These are phyloP conservation scores for Eucalyptus pauciflora DNA, from an alignment of 345 rosid species.

Conservation along the genomic window DNA sequence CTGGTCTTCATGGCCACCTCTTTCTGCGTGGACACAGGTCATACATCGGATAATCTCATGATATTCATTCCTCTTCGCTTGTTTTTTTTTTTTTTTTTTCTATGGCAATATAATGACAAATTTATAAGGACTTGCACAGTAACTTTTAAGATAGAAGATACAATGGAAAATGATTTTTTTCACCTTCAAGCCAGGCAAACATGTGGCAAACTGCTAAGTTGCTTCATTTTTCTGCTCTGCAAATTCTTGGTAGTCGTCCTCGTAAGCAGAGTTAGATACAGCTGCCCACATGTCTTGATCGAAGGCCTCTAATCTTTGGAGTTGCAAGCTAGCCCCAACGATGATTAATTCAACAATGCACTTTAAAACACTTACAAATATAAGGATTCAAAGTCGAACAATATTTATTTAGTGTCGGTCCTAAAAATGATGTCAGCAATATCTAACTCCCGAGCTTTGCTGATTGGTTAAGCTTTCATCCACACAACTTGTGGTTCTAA, in stretches of 20 bases:
- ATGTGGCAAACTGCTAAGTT: not conserved
- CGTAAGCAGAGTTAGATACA: not conserved
- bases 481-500: not conserved
- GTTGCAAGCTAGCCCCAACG: not conserved
- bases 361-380: not conserved
- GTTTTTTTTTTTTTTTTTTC: too few species aligned
- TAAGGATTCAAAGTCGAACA: not conserved
- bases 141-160: too few species aligned
- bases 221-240: not conserved
- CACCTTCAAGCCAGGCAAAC: too few species aligned
- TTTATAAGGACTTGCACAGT: not conserved
- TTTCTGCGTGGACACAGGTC: not conserved
- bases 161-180: too few species aligned
- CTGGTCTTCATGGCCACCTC: not conserved
- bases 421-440: not conserved
- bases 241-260: not conserved
- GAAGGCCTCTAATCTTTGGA: not conserved
- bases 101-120: too few species aligned
- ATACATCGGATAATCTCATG: not conserved
- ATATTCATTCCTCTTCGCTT: not conserved
- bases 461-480: not conserved
- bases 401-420: not conserved
- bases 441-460: not conserved
- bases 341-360: not conserved
- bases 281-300: not conserved